Conservation (phyloP, 768 basidiomycete species). For the Amylocystis lapponica region DNA sequence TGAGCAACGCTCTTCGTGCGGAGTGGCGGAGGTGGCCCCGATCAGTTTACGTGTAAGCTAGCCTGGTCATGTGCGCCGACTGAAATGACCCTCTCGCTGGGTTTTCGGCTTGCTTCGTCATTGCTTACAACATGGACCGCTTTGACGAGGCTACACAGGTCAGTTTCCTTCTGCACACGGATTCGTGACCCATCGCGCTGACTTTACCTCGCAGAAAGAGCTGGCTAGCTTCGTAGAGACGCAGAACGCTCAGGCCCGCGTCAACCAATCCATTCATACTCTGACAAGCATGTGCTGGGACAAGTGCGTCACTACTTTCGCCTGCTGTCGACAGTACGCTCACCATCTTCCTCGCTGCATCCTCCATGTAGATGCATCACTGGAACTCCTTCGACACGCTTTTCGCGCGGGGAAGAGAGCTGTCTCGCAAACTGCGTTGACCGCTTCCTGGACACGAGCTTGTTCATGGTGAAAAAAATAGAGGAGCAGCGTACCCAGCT, state of each 20-base stretch:
- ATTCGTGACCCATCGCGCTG: slow-evolving; percentile 5
- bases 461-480: slow-evolving; percentile 73
- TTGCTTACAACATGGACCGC: slow-evolving; percentile 36
- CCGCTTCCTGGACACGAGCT: slow-evolving; percentile 81
- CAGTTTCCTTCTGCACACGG: slow-evolving; percentile 8
- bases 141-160: slow-evolving; percentile 82
- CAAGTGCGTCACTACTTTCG: slow-evolving; percentile 53
- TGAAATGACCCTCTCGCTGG: slow-evolving; percentile 1
- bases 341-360: not conserved
- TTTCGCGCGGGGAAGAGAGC: slow-evolving; percentile 72
- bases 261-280: slow-evolving; percentile 67
- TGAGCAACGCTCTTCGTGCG: not conserved
- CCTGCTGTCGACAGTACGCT: not conserved
- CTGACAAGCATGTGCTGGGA: slow-evolving; percentile 89
- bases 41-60: not conserved
- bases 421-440: slow-evolving; percentile 91
- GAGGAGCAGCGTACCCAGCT: slow-evolving; percentile 40
- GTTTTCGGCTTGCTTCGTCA: not conserved
- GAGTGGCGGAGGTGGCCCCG: not conserved
- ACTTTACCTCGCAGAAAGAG: slow-evolving; percentile 59
- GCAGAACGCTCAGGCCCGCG: slow-evolving; percentile 72
- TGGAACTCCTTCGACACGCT: slow-evolving; percentile 68
- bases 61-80: not conserved
- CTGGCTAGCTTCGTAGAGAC: slow-evolving; percentile 72
- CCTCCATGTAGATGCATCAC: slow-evolving; percentile 62